Evolutionary conservation across 495 filamentous ascomycete genomes (phyloP), one percentile per base, ranked within the genome.

Genomic region (Neurospora intermedia): DNA sequence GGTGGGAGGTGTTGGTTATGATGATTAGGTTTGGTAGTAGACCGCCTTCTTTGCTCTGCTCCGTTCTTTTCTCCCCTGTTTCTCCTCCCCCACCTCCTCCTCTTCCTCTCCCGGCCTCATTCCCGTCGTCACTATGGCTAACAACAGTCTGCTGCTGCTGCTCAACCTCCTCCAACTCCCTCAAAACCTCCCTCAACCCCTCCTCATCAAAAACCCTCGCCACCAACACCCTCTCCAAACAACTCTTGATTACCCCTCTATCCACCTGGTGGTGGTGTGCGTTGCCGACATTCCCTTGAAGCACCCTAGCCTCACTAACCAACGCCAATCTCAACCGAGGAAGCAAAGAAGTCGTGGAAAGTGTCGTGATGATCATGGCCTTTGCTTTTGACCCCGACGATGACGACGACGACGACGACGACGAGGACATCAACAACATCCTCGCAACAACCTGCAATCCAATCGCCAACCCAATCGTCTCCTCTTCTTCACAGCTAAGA

Each of bases 141-240:
- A 9, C 39, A 40, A 38, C 35, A 38, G 39, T 40, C 27, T 31
- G 27, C 27, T 31, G 27, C 27, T 31, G 27, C 39, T 9, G 39
- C 39, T 40, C 39, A 41, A 41, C 40, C 40, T 46, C 39, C 39
- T 46, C 80, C 5, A 89, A 43, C 77, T 89, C 87, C 2, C 54
- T 75, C 7, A 90, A 69, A 10, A 87, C 86, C 76, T 91, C 88
- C 80, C 78, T 83, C 38, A 91, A 71, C 5, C 89, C 89, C 71
- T 87, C 83, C 23, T 88, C 75, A 74, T 91, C 88, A 77, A 90
- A 90, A 7, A 91, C 85, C 4, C 86, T 76, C 72, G 88, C 86
- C 46, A 91, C 84, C 31, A 81, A 82, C 10, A 89, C 82, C 35
- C 80, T 79, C 46, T 88, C 85, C 0, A 91, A 80, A 70, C 83